Evolutionary conservation across 225 moss, liverwort and hornwort species (phyloP), one percentile per base, ranked within the genome.

Genomic region (Asterella californica): DNA sequence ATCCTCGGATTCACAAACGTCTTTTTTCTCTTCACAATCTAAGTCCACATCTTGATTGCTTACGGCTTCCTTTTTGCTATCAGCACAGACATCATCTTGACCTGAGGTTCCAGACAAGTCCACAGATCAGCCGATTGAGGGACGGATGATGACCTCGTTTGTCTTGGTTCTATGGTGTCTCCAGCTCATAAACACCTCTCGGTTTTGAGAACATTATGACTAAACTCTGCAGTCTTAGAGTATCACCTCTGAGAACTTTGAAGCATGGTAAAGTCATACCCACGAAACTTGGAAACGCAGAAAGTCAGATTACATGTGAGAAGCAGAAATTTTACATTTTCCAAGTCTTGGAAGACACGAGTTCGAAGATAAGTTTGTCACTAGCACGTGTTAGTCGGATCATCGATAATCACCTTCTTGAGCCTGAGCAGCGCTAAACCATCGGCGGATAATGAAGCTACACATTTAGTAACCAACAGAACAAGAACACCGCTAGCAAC

Each of bases 401-500:
- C 82, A 21, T 65, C 22, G 10, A 21, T 73, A 24, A 78, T 37
- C 9, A 72, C 72, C 14, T 36, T 50, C 33, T 78, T 83, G 62
- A 83, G 52, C 18, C 72, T 47, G 30, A 83, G 65, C 37, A 83
- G 14, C 27, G 79, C 79, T 17, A 36, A 22, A 33, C 82, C 84
- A 82, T 87, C 87, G 24, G 79, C 7, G 34, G 87, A 79, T 72
- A 87, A 45, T 6, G 87, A 79, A 21, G 50, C 76, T 19, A 82
- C 84, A 6, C 12, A 6, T 64, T 46, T 54, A 76, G 37, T 50
- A 86, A 46, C 12, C 29, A 63, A 53, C 17, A 78, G 47, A 77
- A 14, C 3, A 62, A 0, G 30, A 42, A 49, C 0, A 65, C 30
- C 6, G 29, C 11, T 8, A 62, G 62, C 62, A 7, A 62, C n/a